phyloP scores from a whole-genome alignment of 176 grass and related monocot genomes.

The Oryza glaberrima region DNA sequence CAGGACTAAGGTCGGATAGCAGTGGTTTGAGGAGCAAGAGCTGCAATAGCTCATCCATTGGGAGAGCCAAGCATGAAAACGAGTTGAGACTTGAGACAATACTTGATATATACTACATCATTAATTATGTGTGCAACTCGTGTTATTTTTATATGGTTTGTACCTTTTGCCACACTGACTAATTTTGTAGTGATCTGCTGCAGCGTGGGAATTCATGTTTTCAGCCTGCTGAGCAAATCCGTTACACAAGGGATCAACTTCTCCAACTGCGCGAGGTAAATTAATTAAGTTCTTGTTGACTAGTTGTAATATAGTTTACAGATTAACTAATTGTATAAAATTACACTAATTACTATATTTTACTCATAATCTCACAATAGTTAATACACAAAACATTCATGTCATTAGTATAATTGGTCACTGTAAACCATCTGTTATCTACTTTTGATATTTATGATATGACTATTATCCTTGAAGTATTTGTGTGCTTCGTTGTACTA shows the following conservation, averaged over 20 bases:
- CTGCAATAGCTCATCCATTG: too few relatives aligned
- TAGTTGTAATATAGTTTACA: background rate
- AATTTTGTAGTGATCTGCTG: slow-evolving; percentile 3
- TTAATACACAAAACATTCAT: too few relatives aligned
- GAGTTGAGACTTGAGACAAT: too few relatives aligned
- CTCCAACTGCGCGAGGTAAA: slow-evolving; percentile 54
- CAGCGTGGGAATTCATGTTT: slow-evolving; percentile 51
- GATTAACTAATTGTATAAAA: background rate
- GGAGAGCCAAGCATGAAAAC: too few relatives aligned
- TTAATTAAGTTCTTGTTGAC: background rate
- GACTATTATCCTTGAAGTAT: too few relatives aligned
- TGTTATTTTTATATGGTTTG: background rate
- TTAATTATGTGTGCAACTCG: background rate
- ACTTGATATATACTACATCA: too few relatives aligned
- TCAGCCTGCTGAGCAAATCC: slow-evolving; percentile 44
- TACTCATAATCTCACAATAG: too few relatives aligned
- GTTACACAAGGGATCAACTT: slow-evolving; percentile 69
- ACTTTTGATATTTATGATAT: too few relatives aligned
- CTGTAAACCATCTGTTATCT: too few relatives aligned
- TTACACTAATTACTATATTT: background rate
- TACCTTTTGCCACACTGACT: background rate
- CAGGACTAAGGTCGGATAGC: background rate
- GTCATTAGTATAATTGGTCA: too few relatives aligned
- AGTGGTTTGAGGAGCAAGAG: background rate
- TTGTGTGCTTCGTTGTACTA: too few relatives aligned